Conservation (phyloP, 208 protist genomes). For the Crithidia brevicula region DNA sequence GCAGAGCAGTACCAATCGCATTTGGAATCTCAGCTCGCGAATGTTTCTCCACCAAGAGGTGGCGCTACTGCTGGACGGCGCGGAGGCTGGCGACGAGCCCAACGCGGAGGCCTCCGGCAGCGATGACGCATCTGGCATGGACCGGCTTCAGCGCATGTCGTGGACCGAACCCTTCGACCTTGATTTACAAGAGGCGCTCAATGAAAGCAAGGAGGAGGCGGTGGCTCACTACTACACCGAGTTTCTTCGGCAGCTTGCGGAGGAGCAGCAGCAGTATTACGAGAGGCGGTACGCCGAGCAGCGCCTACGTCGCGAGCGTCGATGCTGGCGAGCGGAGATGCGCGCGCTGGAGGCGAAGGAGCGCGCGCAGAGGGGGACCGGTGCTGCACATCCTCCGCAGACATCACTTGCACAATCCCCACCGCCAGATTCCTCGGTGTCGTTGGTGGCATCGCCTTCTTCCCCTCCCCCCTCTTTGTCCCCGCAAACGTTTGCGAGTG, state of each 20-base stretch:
- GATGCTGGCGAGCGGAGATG: slow-evolving; percentile 10
- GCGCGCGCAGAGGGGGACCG: too few species aligned
- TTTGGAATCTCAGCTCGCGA: slow-evolving; percentile 63
- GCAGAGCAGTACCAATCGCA: slow-evolving; percentile 73
- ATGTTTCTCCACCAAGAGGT: slow-evolving; percentile 84
- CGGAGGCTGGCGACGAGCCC: too few species aligned
- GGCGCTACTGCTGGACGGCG: slow-evolving; percentile 61
- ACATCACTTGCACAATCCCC: too few species aligned
- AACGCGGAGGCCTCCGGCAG: not conserved
- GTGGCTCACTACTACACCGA: slow-evolving; percentile 42
- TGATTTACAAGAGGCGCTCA: slow-evolving; percentile 37
- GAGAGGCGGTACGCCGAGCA: slow-evolving; percentile 30
- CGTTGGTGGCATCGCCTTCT: too few species aligned
- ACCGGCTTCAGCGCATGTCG: slow-evolving; percentile 34
- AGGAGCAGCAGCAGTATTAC: slow-evolving; percentile 50
- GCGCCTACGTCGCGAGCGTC: slow-evolving; percentile 38
- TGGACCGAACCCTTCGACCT: slow-evolving; percentile 38
- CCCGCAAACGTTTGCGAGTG: not conserved
- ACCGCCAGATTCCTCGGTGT: too few species aligned
- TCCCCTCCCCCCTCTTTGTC: not conserved
- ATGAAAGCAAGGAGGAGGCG: slow-evolving; percentile 51
- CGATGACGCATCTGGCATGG: slow-evolving; percentile 5
- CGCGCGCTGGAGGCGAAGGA: not conserved
- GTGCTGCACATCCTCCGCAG: too few species aligned
- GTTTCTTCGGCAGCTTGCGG: slow-evolving; percentile 33